Percentiles rank a stretch among this genome's conserved stretches.
These are phyloP conservation scores for Erodium trifolium DNA, from an alignment of 441 rosid species.

Conservation along the genomic window DNA sequence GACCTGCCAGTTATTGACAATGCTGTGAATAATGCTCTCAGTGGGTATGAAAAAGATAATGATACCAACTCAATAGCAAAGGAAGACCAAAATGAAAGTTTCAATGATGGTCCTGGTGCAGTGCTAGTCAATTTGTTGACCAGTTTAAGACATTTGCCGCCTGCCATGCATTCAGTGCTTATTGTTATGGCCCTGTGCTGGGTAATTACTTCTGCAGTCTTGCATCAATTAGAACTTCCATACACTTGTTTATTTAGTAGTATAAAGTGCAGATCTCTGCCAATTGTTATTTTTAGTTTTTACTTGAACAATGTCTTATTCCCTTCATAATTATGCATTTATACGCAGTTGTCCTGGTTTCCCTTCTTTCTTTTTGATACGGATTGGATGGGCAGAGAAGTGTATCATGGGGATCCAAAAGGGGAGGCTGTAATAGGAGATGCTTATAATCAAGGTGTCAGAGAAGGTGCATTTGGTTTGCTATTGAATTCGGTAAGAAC, in stretches of 20 bases:
- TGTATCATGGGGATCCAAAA: slow-evolving; percentile 88
- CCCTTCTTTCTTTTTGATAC: slow-evolving; percentile 95
- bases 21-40: slow-evolving; percentile 29
- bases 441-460: slow-evolving; percentile 76
- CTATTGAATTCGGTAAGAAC: slow-evolving; percentile 97
- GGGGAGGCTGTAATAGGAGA: slow-evolving; percentile 43
- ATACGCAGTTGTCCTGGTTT: slow-evolving; percentile 85
- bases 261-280: background rate
- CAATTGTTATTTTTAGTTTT: slow-evolving; percentile 12
- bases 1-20: slow-evolving; percentile 23
- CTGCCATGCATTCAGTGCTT: slow-evolving; percentile 87
- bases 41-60: slow-evolving; percentile 29
- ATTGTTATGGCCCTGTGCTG: slow-evolving; percentile 90
- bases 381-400: slow-evolving; percentile 99
- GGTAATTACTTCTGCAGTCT: slow-evolving; percentile 40
- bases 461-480: slow-evolving; percentile 99
- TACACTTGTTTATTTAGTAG: background rate
- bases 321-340: slow-evolving; percentile 16
- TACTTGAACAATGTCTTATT: slow-evolving; percentile 8
- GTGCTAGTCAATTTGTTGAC: slow-evolving; percentile 82
- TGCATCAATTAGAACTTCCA: slow-evolving; percentile 3
- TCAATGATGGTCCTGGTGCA: slow-evolving; percentile 78
- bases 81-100: slow-evolving; percentile 41
- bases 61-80: slow-evolving; percentile 30
- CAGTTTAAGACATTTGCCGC: slow-evolving; percentile 88